Conservation (phyloP, 2,329 filamentous ascomycete genomes). For the Arthrobotrys entomopaga region DNA sequence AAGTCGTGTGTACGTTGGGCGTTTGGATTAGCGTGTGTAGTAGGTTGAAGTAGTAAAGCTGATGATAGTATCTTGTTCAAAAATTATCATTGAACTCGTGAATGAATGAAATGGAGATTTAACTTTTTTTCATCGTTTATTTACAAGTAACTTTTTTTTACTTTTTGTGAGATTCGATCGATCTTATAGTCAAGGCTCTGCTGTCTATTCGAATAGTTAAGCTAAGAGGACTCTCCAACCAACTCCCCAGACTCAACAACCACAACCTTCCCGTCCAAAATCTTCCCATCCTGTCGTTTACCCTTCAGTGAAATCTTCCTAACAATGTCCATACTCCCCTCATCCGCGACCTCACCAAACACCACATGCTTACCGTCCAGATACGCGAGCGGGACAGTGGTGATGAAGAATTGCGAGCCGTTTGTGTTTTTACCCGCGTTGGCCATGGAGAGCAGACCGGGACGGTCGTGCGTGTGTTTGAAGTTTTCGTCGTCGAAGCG, state of each 20-base stretch:
- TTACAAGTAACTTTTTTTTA: too few relatives aligned
- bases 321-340: slow-evolving; percentile 57
- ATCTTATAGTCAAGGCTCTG: too few relatives aligned
- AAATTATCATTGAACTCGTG: too few relatives aligned
- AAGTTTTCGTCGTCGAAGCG: slow-evolving; percentile 97
- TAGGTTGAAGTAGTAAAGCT: background rate
- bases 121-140: slow-evolving; percentile 20
- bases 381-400: slow-evolving; percentile 63
- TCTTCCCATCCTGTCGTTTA: slow-evolving; percentile 53
- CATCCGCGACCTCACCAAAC: slow-evolving; percentile 77
- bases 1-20: background rate
- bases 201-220: too few relatives aligned
- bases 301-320: slow-evolving; percentile 53
- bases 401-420: slow-evolving; percentile 79
- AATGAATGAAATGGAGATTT: slow-evolving; percentile 41
- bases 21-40: background rate
- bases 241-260: slow-evolving; percentile 30
- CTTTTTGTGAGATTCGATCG: background rate
- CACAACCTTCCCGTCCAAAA: slow-evolving; percentile 39
- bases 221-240: background rate
- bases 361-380: slow-evolving; percentile 85
- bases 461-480: slow-evolving; percentile 75
- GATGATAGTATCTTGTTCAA: too few relatives aligned
- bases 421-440: slow-evolving; percentile 95
- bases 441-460: slow-evolving; percentile 90